Percentiles rank a stretch among this genome's conserved stretches.
Evolutionary conservation across 148 eudicot genomes (phyloP).

Genomic region (Rhododendron vialii): DNA sequence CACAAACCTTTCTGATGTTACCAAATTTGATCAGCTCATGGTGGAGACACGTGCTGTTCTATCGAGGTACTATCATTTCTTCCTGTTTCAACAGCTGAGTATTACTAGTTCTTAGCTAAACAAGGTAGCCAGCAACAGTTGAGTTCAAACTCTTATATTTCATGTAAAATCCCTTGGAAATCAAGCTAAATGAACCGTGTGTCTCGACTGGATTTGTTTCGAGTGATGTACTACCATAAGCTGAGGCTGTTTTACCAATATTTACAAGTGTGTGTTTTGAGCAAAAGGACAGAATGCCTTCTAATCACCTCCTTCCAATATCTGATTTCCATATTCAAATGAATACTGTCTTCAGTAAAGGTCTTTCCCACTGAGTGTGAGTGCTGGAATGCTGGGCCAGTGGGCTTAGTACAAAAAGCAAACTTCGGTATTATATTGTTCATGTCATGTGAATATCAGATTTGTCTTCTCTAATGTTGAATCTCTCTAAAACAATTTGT

Average conservation of each 20-base stretch:
- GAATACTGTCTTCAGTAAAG: background rate
- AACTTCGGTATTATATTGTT: background rate
- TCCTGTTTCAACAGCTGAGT: background rate
- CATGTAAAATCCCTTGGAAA: background rate
- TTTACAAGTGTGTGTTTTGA: background rate
- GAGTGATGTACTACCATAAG: background rate
- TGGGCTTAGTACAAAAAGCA: background rate
- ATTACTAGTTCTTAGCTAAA: background rate
- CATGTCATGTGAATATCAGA: background rate
- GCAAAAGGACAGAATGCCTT: background rate
- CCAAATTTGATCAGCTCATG: constrained; percentile 80
- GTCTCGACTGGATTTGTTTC: background rate
- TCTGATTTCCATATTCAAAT: background rate
- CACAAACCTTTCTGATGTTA: constrained; percentile 26
- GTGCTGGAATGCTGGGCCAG: background rate
- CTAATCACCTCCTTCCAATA: background rate
- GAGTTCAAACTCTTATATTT: background rate
- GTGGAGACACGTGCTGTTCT: constrained; percentile 66
- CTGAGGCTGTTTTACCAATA: background rate
- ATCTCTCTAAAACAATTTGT: background rate
- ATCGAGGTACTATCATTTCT: constrained; percentile 44
- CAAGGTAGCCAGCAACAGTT: background rate
- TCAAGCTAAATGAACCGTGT: background rate
- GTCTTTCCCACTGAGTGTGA: background rate
- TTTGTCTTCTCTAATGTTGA: background rate